Conservation (phyloP, 805 yeast species). For the Kodamaea jinghongensis region DNA sequence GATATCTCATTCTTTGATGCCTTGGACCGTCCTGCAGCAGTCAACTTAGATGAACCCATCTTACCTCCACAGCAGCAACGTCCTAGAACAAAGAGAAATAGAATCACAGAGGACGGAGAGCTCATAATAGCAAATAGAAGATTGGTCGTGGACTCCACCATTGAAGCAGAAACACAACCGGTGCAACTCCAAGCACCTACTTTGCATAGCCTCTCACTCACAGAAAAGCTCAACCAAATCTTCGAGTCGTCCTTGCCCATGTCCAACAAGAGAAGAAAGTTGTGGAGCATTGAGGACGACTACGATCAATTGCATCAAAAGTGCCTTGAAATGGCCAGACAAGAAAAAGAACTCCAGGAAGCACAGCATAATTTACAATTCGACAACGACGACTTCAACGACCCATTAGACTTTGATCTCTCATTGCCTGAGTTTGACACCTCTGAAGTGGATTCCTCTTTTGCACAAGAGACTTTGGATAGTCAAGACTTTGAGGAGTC, state of each 20-base stretch:
- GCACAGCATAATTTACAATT: constrained; percentile 19
- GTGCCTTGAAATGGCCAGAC: constrained; percentile 27
- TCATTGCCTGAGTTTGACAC: constrained; percentile 26
- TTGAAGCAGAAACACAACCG: constrained; percentile 20
- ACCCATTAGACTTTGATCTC: constrained; percentile 24
- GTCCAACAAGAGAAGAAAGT: constrained; percentile 27
- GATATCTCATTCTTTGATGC: constrained; percentile 23
- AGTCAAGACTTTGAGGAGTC: constrained; percentile 11
- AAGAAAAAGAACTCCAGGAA: constrained; percentile 18
- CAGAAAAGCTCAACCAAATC: constrained; percentile 34
- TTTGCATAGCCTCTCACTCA: constrained; percentile 18
- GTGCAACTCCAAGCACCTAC: no score
- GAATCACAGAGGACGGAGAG: constrained; percentile 40
- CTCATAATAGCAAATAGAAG: constrained; percentile 47
- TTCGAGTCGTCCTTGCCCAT: constrained; percentile 32
- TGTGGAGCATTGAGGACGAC: constrained; percentile 31
- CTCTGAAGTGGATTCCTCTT: constrained; percentile 17
- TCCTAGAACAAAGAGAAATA: constrained; percentile 28
- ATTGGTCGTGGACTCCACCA: constrained; percentile 43
- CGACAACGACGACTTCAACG: constrained; percentile 16
- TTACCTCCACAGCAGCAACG: constrained; percentile 26
- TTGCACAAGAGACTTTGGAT: constrained; percentile 4
- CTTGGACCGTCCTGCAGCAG: constrained; percentile 16
- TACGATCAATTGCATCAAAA: constrained; percentile 24
- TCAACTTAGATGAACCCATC: constrained; percentile 19